Evolutionary conservation across 352 stramenopile species (phyloP).

Genomic region (Phytophthora pini): DNA sequence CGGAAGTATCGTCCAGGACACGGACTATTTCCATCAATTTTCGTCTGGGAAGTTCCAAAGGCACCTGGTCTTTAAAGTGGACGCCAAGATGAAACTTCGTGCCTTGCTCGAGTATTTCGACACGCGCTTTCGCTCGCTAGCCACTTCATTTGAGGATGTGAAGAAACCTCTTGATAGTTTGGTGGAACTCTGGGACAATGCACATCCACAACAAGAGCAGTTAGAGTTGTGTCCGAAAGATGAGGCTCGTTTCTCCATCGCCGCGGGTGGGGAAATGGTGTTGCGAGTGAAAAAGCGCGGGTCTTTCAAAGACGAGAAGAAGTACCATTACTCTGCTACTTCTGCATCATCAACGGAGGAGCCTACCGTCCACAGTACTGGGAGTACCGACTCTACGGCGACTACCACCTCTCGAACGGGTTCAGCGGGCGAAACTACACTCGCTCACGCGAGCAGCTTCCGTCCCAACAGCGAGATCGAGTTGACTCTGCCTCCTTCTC

Average conservation of each 20-base stretch:
- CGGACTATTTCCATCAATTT: slow-evolving; percentile 79
- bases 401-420: slow-evolving; percentile 15
- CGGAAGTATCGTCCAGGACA: slow-evolving; percentile 78
- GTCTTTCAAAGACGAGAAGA: slow-evolving; percentile 44
- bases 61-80: slow-evolving; percentile 75
- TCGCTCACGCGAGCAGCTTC: slow-evolving; percentile 12
- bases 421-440: slow-evolving; percentile 19
- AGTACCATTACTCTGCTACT: slow-evolving; percentile 6
- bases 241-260: slow-evolving; percentile 62
- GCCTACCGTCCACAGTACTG: slow-evolving; percentile 3
- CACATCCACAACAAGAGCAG: slow-evolving; percentile 40
- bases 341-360: slow-evolving; percentile 26
- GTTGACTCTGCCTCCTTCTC: slow-evolving; percentile 44
- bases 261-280: slow-evolving; percentile 45
- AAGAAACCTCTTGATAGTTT: slow-evolving; percentile 37
- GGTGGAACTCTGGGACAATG: slow-evolving; percentile 40
- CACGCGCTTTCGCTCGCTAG: slow-evolving; percentile 39
- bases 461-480: slow-evolving; percentile 24
- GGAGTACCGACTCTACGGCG: slow-evolving; percentile 16
- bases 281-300: slow-evolving; percentile 52
- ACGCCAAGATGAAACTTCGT: slow-evolving; percentile 47
- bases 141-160: slow-evolving; percentile 29
- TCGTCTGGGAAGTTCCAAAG: slow-evolving; percentile 67
- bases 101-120: slow-evolving; percentile 67
- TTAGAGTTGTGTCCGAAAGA: slow-evolving; percentile 51